Conservation (phyloP, 1,284 basidiomycete species). For the Jaminaea rosea region DNA sequence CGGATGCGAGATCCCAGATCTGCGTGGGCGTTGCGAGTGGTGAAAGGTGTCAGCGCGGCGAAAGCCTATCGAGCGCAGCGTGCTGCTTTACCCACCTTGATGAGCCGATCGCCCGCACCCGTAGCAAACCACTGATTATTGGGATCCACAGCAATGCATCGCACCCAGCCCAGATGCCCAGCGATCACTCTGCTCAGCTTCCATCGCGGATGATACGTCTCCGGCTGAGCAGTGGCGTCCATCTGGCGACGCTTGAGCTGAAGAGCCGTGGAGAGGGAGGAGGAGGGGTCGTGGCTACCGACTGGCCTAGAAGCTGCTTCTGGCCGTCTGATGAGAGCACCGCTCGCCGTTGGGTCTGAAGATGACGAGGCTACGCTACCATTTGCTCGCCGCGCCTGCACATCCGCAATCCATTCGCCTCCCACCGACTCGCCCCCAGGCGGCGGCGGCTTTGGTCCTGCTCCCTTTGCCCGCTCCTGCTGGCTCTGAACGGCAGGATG, state of each 20-base stretch:
- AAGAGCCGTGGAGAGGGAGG: constrained; percentile 32
- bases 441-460: too few relatives aligned
- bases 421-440: constrained; percentile 6
- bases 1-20: constrained; percentile 96
- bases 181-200: constrained; percentile 94
- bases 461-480: constrained; percentile 54
- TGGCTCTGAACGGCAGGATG: constrained; percentile 72
- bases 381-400: background rate
- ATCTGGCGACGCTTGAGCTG: constrained; percentile 51
- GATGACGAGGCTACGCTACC: too few relatives aligned
- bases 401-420: constrained; percentile 13
- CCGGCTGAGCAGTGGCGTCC: constrained; percentile 67
- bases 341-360: constrained; percentile 1
- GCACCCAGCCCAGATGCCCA: constrained; percentile 97
- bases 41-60: background rate
- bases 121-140: constrained; percentile 98
- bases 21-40: background rate
- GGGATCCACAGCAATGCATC: constrained; percentile 87
- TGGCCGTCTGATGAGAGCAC: constrained; percentile 9
- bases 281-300: constrained; percentile 6
- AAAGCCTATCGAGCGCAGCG: background rate
- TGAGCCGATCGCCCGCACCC: constrained; percentile 91
- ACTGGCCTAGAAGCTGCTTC: constrained; percentile 18
- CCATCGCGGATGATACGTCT: constrained; percentile 80
- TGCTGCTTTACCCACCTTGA: constrained; percentile 55